Evolutionary conservation across 257 asterid genomes (phyloP), one percentile per base, ranked within the genome.

Genomic region (Solanum sejunctum): DNA sequence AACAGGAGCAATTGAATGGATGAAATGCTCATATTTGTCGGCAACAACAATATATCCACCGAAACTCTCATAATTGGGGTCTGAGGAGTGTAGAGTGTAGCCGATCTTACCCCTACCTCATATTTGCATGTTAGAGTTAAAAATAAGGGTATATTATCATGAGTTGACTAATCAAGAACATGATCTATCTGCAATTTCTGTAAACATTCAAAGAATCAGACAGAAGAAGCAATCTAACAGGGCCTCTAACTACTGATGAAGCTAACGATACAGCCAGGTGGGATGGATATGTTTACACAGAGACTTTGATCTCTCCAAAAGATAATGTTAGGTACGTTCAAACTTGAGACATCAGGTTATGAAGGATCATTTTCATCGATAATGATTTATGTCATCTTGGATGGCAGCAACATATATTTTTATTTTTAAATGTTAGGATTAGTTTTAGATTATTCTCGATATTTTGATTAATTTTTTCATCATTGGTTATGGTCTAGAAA

Each of bases 1-100:
- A 88, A 91, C 97, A 56, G 92, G 87, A 89, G 98, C 97, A 80
- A 93, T 94, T 85, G 98, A 94, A 86, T 96, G 99, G 98, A 88
- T 96, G 92, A 93, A 93, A 88, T 94, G 98, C 91, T 96, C 99
- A 81, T 96, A 88, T 89, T 89, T 96, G 92, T 41, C 45, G 7
- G 6, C 45, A 5, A 41, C 45, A 41, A 41, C 45, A 41, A 6
- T 4, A 36, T 36, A 36, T 4, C 39, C 39, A 36, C 6, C 5
- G 39, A 3, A 36, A 3, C 39, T 36, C 45, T 41, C 45, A 7
- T 7, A 41, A 41, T 6, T 41, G 45, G 45, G 45, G 8, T 41
- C 1, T 41, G 8, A 7, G 45, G 1, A 41, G 45, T 9, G 45
- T 41, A 41, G 45, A 41, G 9, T 41, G 45, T 41, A 41, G 8